phyloP scores from a whole-genome alignment of 163 green algal species.

The Chlorella variabilis region DNA sequence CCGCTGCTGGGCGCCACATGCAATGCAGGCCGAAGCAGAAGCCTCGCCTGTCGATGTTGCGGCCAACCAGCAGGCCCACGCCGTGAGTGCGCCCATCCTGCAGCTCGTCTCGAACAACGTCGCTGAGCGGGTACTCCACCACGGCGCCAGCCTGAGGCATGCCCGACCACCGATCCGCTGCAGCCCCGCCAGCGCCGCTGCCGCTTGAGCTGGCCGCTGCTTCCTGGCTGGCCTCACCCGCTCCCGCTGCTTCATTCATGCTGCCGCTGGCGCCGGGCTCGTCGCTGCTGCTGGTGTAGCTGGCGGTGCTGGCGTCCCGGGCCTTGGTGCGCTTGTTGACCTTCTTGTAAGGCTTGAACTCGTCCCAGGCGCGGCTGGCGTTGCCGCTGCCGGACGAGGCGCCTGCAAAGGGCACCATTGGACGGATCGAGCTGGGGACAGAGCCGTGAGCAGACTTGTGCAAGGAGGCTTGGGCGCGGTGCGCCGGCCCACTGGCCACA shows the following conservation, averaged over 20 bases:
- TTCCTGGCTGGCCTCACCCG: neutral
- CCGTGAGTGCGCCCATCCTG: slow-evolving; percentile 58
- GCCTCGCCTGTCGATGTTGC: slow-evolving; percentile 41
- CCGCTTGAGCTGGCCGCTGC: neutral
- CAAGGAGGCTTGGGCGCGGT: too few relatives aligned
- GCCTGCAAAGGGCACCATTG: slow-evolving; percentile 16
- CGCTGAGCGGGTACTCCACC: slow-evolving; percentile 66
- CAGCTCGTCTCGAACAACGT: slow-evolving; percentile 52
- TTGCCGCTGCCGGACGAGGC: slow-evolving; percentile 53
- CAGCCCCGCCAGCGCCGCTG: neutral
- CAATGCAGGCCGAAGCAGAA: too few relatives aligned
- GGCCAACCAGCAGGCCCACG: slow-evolving; percentile 61
- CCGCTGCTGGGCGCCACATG: too few relatives aligned
- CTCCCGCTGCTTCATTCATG: neutral
- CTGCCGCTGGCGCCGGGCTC: neutral
- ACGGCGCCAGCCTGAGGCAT: slow-evolving; percentile 51
- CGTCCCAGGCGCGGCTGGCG: slow-evolving; percentile 54
- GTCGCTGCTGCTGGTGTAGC: slow-evolving; percentile 9
- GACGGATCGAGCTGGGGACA: neutral
- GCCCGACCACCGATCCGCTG: neutral
- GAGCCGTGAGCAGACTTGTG: neutral
- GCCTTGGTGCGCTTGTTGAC: slow-evolving; percentile 59
- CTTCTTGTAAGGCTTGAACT: slow-evolving; percentile 68
- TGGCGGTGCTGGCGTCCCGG: slow-evolving; percentile 36
- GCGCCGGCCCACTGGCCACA: too few relatives aligned